Base-by-base conservation (phyloP, 1,139 yeast genomes). In the Debaryomycetaceae sp. region DNA sequence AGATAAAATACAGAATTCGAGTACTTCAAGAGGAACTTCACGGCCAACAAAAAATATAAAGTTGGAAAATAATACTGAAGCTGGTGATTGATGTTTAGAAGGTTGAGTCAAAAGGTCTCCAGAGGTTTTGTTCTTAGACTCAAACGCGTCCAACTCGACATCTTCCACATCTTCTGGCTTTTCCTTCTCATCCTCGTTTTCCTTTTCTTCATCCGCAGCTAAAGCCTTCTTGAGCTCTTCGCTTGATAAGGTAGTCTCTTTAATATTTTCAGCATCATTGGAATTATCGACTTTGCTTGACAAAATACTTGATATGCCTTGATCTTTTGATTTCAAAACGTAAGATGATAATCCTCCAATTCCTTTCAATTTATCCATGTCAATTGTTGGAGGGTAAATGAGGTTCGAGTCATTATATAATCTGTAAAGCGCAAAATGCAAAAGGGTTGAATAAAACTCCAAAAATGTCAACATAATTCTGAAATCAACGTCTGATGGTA, bases 401-500 rank as follows among this genome's bases (percentile, higher is more conserved):
- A 92, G 78, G 43, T 83, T 91, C 31, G 83, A 73, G 51, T 89
- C 98, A 28, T 86, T 80, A 70, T 88, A 92, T 47, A 94, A 75
- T 62, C 87, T 85, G 76, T 63, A 92, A 46, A 91, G 73, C 17
- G 84, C 91, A 58, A 94, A 92, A 61, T 91, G 95, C 56, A 91
- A 67, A 53, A 92, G 70, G 19, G 98, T 92, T 24, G 96, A 85
- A 69, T 92, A 92, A 63, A 94, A 91, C 67, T 92, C 98, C 59
- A 92, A 78, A 67, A 92, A 92, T 1, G 98, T 91, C 58, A 89
- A 75, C 99, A 92, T 92, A 69, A 92, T 88, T 65, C 95, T 80
- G 73, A 94, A 91, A 67, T 92, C 99, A 47, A 92, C 84, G 62
- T 92, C 98, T 35, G 83, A 67, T 34, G 99, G 98, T 53, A 92